Evolutionary conservation across 148 eudicot genomes (phyloP), one percentile per base, ranked within the genome.

Genomic region (Chenopodium quinoa): DNA sequence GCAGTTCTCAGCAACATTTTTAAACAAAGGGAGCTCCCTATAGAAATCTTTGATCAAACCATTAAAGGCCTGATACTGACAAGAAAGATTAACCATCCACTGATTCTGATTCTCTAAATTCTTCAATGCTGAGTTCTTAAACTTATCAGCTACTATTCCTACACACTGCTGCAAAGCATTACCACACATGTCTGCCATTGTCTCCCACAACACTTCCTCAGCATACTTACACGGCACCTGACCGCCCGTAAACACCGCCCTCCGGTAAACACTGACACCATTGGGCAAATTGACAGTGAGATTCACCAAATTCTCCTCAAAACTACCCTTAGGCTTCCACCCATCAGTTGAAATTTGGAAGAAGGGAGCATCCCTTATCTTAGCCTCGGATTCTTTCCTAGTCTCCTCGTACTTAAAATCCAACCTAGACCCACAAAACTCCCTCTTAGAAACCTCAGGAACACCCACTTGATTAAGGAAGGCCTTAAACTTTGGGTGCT

Each of bases 81-180:
- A 96, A 47, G 89, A 86, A 50, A 93, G 89, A 64, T 96, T 96
- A 40, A 96, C 88, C 99, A 96, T 93, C 98, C 97, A 96, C 23
- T 85, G 98, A 87, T 93, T 86, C 75, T 88, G 97, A 80, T 71
- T 75, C 87, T 96, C 99, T 56, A 96, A 84, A 85, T 89, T 91
- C 91, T 78, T 89, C 84, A 96, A 89, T 10, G 94, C 93, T 75
- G 90, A 81, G 78, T 84, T 83, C 83, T 91, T 93, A 79, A 93
- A 96, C 89, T 84, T 93, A 84, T 96, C 99, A 23, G 97, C 80
- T 46, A 96, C 95, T 46, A 96, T 90, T 52, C 99, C 94, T 4
- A 89, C 97, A 81, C 99, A 96, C 78, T 87, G 91, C 14, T 88
- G 93, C 78, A 93, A 82, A 16, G 82, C 75, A 82, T 82, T 90